Percentiles rank a stretch among this genome's conserved stretches.
Evolutionary conservation across 2,329 filamentous ascomycete genomes (phyloP).

Genomic region (Phialophora chinensis): DNA sequence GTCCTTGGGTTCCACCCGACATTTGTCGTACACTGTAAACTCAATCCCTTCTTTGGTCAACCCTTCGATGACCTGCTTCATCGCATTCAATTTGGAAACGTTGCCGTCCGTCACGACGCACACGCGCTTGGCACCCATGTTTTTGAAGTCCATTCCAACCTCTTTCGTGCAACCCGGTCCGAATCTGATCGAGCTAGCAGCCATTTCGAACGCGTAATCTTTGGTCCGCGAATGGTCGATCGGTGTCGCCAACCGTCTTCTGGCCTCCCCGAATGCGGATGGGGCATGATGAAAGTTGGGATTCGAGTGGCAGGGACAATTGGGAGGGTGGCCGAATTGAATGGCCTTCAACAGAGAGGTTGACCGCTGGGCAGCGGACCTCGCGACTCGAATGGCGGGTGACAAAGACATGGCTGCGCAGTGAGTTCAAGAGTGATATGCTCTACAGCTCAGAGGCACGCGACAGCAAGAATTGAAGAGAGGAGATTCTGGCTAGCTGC

Average conservation of each 20-base stretch:
- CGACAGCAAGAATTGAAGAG: background rate
- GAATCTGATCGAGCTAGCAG: conserved; percentile 90
- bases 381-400: conserved; percentile 52
- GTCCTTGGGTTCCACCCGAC: conserved; percentile 91
- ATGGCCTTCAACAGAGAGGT: conserved; percentile 79
- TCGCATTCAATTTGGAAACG: conserved; percentile 81
- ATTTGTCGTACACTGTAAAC: conserved; percentile 80
- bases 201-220: conserved; percentile 99
- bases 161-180: conserved; percentile 92
- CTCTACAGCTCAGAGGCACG: background rate
- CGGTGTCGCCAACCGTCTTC: conserved; percentile 74
- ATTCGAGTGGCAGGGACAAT: conserved; percentile 91
- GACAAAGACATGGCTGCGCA: conserved; percentile 43
- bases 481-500: background rate
- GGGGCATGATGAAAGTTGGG: conserved; percentile 70
- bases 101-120: conserved; percentile 89
- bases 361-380: conserved; percentile 54
- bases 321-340: conserved; percentile 84
- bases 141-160: conserved; percentile 96
- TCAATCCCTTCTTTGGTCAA: conserved; percentile 77
- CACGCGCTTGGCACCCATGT: conserved; percentile 84
- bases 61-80: conserved; percentile 85
- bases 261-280: conserved; percentile 60
- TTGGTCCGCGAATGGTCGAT: conserved; percentile 74
- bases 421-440: background rate